Conservation (phyloP, 1,284 basidiomycete species). For the Sphaerobolus stellatus region DNA sequence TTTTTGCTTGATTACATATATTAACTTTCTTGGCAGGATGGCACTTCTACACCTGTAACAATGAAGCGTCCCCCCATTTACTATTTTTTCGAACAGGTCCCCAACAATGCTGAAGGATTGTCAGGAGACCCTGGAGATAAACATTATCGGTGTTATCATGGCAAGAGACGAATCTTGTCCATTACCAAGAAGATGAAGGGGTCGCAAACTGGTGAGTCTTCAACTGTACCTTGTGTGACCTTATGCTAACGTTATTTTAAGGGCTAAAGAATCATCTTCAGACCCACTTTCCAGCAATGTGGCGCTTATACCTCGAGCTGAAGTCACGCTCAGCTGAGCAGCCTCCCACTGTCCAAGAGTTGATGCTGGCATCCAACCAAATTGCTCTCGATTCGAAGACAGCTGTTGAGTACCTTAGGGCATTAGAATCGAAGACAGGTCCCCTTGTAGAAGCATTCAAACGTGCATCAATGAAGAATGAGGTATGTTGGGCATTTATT, state of each 20-base stretch:
- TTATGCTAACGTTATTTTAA: neutral
- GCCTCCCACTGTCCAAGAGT: neutral
- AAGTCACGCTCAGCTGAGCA: conserved; percentile 8
- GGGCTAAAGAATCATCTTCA: conserved; percentile 20
- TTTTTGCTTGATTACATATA: neutral
- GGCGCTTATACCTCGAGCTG: conserved; percentile 18
- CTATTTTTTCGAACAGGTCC: conserved; percentile 20
- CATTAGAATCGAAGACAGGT: neutral
- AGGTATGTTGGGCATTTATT: no score
- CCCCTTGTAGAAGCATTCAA: neutral
- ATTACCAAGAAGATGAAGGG: conserved; percentile 22
- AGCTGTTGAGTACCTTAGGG: neutral
- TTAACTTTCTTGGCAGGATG: neutral
- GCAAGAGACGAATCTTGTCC: conserved; percentile 20
- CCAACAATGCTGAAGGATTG: conserved; percentile 13
- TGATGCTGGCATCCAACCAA: no score
- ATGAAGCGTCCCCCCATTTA: conserved; percentile 27
- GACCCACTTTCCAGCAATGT: conserved; percentile 17
- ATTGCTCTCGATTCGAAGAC: neutral
- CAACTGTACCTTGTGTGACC: neutral
- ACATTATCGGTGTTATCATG: conserved; percentile 27
- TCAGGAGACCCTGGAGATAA: conserved; percentile 12
- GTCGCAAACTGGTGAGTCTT: conserved; percentile 16
- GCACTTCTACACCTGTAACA: no score
- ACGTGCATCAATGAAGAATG: neutral